Evolutionary conservation across 495 filamentous ascomycete genomes (phyloP), one percentile per base, ranked within the genome.

Genomic region (Tuber calosporum): DNA sequence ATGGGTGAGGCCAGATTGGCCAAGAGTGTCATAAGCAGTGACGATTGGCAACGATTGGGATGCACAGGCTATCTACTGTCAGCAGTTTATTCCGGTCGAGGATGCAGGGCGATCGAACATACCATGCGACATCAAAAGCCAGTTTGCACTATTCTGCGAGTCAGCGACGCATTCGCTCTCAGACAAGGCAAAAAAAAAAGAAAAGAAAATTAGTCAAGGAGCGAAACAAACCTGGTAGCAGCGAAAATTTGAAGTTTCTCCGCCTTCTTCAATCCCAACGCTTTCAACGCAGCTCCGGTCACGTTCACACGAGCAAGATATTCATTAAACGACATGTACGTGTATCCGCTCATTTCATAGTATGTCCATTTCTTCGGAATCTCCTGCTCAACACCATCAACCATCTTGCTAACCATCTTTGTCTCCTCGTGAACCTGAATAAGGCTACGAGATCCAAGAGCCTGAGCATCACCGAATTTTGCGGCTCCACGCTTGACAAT

Each of bases 31-130:
- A 82, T 99, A 99, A 4, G 96, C 94, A 39, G 96, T 99, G 48
- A 98, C 95, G 75, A 98, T 94, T 68, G 93, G 88, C 82, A 98
- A 87, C 13, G 93, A 94, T 84, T 99, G 96, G n/a, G 95, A 96
- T 62, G 89, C 86, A 80, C 90, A 68, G 83, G 80, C 80, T 74
- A 34, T 58, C 83, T 85, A 69, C 87, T 66, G 62, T 77, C 40
- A 75, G 78, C 39, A 53, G 36, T 37, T 38, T 15, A 37, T 43
- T 36, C 66, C 43, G 20, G n/a, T 38, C 41, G 70, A 11, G 43
- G 17, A 40, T 17, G 34, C 17, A 42, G 39, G 37, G 30, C 30
- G 70, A 48, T 34, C 26, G 26, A 71, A 82, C 82, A 66, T 80
- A 85, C 86, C 88, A 82, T 90, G 93, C 34, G 92, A 89, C 83